Evolutionary conservation across 306 rosid genomes (phyloP).

Genomic region (Senna tora): DNA sequence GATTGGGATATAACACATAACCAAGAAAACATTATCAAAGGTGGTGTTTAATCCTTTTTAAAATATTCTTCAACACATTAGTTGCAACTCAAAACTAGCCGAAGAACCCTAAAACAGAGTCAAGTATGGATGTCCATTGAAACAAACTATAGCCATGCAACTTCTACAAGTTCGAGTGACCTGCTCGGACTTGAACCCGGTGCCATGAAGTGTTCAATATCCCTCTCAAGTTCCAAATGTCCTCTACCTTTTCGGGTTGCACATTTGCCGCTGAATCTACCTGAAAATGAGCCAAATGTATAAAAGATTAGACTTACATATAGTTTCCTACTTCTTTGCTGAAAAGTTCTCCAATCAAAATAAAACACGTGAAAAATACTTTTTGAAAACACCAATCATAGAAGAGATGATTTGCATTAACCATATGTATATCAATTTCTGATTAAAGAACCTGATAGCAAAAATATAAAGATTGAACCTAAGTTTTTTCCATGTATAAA

Average conservation of each 20-base stretch:
- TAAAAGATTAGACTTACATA: no score
- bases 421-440: no score
- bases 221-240: slow-evolving; percentile 72
- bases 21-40: not conserved
- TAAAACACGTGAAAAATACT: no score
- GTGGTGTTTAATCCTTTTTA: not conserved
- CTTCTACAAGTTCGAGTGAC: slow-evolving; percentile 55
- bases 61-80: not conserved
- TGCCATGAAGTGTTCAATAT: slow-evolving; percentile 69
- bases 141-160: slow-evolving; percentile 3
- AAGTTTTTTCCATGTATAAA: no score
- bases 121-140: not conserved
- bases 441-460: no score
- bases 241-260: slow-evolving; percentile 64
- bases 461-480: no score
- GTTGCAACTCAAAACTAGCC: not conserved
- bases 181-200: slow-evolving; percentile 53
- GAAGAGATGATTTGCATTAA: no score
- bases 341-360: no score
- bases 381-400: no score
- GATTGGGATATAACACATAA: no score
- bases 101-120: not conserved
- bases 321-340: no score
- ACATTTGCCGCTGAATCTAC: slow-evolving; percentile 68
- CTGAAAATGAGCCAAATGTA: slow-evolving; percentile 38